Conservation (phyloP, 1,284 basidiomycete genomes). For the Ganoderma multipileum region DNA sequence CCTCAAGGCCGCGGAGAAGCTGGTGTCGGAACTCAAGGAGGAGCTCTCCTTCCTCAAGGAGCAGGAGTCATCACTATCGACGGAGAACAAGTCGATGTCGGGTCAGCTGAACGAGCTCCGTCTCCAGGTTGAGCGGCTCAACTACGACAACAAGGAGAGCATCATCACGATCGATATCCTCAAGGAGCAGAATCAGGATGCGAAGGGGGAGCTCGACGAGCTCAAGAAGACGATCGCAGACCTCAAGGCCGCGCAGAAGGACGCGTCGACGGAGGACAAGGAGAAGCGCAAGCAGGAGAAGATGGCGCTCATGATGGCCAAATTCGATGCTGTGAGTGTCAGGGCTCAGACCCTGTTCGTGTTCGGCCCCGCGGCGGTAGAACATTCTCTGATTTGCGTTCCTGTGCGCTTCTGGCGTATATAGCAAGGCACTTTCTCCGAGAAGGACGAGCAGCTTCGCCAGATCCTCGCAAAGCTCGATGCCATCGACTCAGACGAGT, state of each 20-base stretch:
- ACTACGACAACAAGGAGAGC: conserved; percentile 96
- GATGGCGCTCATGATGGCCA: conserved; percentile 99
- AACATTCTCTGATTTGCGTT: conserved; percentile 5
- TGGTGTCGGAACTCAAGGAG: conserved; percentile 85
- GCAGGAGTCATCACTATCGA: conserved; percentile 80
- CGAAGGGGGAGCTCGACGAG: conserved; percentile 90
- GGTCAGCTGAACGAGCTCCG: conserved; percentile 92
- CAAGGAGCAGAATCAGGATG: conserved; percentile 94
- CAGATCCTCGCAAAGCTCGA: conserved; percentile 86
- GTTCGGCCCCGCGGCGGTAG: conserved; percentile 15
- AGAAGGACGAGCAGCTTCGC: conserved; percentile 93
- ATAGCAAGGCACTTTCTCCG: conserved; percentile 87
- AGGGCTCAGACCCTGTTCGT: conserved; percentile 5
- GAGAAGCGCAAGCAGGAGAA: conserved; percentile 99
- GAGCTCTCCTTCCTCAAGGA: conserved; percentile 91
- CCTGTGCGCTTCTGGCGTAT: conserved; percentile 17
- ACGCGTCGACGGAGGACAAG: conserved; percentile 90
- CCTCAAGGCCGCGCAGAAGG: conserved; percentile 84
- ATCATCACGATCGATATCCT: conserved; percentile 95
- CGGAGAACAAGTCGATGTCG: conserved; percentile 94
- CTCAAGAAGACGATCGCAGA: conserved; percentile 84
- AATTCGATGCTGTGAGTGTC: conserved; percentile 87
- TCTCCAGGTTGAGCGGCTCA: conserved; percentile 90
- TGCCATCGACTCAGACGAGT: conserved; percentile 66
- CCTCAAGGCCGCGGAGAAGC: conserved; percentile 77